Evolutionary conservation across 2,329 filamentous ascomycete genomes (phyloP).

Genomic region (Aspergillus felis): DNA sequence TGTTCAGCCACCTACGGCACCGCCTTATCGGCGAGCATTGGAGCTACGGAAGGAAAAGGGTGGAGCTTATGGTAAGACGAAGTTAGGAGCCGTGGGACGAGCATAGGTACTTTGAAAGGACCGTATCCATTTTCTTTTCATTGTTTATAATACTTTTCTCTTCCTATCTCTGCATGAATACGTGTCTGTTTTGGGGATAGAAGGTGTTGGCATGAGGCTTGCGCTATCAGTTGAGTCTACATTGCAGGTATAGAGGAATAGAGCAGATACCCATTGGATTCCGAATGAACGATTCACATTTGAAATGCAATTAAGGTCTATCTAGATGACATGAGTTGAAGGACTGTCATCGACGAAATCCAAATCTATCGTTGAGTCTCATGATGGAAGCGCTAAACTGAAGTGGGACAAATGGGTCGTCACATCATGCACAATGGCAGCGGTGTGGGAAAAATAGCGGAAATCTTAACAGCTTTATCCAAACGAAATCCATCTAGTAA

Average conservation of each 20-base stretch:
- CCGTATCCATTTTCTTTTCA: slow-evolving; percentile 6
- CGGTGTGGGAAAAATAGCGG: neutral
- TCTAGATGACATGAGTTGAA: neutral
- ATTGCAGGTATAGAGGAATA: neutral
- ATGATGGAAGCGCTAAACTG: slow-evolving; percentile 17
- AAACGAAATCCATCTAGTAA: slow-evolving; percentile 58
- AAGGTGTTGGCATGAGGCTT: neutral
- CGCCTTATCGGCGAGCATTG: slow-evolving; percentile 86
- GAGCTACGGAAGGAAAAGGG: slow-evolving; percentile 75
- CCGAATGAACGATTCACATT: neutral
- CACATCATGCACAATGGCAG: slow-evolving; percentile 4
- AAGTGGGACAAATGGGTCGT: slow-evolving; percentile 12
- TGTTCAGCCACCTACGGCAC: slow-evolving; percentile 90
- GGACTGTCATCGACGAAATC: neutral
- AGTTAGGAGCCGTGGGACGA: slow-evolving; percentile 30
- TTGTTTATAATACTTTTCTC: neutral
- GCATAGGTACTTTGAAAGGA: slow-evolving; percentile 12
- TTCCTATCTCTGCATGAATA: neutral
- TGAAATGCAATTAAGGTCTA: neutral
- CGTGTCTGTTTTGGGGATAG: neutral
- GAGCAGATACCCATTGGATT: slow-evolving; percentile 15
- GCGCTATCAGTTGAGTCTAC: neutral
- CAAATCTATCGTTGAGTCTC: slow-evolving; percentile 1
- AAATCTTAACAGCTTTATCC: neutral
- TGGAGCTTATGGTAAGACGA: slow-evolving; percentile 73